These are phyloP conservation scores for Bipolaris sorokiniana DNA, from an alignment of 2,329 filamentous ascomycete species.

Conservation along the genomic window DNA sequence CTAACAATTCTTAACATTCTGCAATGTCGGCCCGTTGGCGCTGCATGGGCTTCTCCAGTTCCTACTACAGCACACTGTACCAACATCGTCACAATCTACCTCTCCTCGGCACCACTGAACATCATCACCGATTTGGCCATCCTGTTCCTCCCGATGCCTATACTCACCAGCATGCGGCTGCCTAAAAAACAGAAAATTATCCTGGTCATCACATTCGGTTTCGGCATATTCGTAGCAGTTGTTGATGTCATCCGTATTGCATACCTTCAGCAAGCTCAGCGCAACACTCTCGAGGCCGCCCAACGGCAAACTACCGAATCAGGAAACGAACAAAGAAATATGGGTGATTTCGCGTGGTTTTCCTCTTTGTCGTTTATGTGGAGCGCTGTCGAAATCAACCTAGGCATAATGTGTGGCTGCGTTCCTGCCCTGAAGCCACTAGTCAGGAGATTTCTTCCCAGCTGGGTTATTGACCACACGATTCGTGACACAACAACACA, in stretches of 20 bases:
- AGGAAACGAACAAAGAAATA: constrained; percentile 47
- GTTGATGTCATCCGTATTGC: constrained; percentile 90
- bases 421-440: constrained; percentile 92
- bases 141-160: constrained; percentile 84
- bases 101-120: constrained; percentile 84
- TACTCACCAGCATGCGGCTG: constrained; percentile 77
- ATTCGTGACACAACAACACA: constrained; percentile 37
- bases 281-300: constrained; percentile 54
- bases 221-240: constrained; percentile 85
- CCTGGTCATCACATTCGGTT: constrained; percentile 80
- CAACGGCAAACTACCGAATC: constrained; percentile 32
- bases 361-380: constrained; percentile 89
- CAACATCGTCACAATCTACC: constrained; percentile 68
- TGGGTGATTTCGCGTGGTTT: constrained; percentile 68
- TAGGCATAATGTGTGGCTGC: constrained; percentile 88
- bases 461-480: constrained; percentile 59
- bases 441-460: constrained; percentile 67
- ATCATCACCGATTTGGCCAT: constrained; percentile 90
- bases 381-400: constrained; percentile 89
- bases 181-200: constrained; percentile 88
- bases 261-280: constrained; percentile 77
- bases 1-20: constrained; percentile 87
- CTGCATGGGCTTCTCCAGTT: constrained; percentile 65
- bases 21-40: constrained; percentile 77
- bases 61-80: constrained; percentile 60